Evolutionary conservation across 805 yeast species (phyloP).

Genomic region (Komagataella pseudopastoris): DNA sequence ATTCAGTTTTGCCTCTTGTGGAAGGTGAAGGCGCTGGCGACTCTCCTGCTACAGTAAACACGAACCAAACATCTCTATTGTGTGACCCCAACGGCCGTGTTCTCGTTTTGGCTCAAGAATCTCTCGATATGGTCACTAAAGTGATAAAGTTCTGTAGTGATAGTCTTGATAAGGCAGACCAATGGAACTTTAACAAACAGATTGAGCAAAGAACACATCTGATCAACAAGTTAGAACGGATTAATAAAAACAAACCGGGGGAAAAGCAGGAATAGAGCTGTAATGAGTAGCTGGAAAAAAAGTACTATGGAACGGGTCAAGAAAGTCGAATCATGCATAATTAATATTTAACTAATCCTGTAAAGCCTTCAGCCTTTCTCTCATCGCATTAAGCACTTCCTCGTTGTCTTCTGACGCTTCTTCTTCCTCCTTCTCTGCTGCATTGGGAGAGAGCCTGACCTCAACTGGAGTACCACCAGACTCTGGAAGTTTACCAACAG

Average conservation of each 20-base stretch:
- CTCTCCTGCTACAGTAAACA: conserved; percentile 5
- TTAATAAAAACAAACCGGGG: conserved; percentile 7
- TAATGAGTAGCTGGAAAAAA: neutral
- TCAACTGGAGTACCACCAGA: conserved; percentile 20
- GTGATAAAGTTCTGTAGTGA: conserved; percentile 78
- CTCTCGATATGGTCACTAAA: conserved; percentile 74
- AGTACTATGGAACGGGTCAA: neutral
- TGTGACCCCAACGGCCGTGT: conserved; percentile 54
- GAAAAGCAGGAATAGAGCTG: neutral
- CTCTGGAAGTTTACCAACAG: conserved; percentile 12
- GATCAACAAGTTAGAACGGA: conserved; percentile 11
- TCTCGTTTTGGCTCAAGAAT: conserved; percentile 74
- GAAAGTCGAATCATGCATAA: neutral
- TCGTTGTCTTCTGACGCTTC: conserved; percentile 52
- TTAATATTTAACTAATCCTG: conserved; percentile 30
- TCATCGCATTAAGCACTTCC: conserved; percentile 70
- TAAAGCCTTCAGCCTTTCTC: conserved; percentile 75
- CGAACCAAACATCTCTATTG: conserved; percentile 14
- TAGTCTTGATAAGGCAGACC: conserved; percentile 73
- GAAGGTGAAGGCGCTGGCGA: conserved; percentile 6
- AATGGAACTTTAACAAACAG: conserved; percentile 38
- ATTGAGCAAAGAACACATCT: conserved; percentile 14
- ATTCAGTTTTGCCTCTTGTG: conserved; percentile 9
- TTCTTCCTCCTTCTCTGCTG: conserved; percentile 17
- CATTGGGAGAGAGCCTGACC: conserved; percentile 16